phyloP scores from a whole-genome alignment of 73 alveolate species.

The Blepharisma stoltei region DNA sequence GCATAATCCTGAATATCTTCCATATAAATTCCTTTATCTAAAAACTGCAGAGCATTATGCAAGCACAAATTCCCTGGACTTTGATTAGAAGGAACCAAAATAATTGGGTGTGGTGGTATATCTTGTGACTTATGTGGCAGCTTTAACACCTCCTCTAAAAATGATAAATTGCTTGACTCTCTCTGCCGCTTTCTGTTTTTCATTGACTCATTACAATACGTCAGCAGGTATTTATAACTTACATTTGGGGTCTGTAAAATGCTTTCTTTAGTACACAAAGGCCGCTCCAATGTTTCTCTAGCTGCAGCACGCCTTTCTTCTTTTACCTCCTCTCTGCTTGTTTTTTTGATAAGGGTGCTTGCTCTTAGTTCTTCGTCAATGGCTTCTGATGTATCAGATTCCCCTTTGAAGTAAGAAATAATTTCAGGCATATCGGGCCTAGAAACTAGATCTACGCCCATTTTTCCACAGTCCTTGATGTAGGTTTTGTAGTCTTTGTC shows the following conservation, averaged over 20 bases:
- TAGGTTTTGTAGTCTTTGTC: slow-evolving; percentile 30
- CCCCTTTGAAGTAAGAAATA: slow-evolving; percentile 48
- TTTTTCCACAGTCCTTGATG: slow-evolving; percentile 32
- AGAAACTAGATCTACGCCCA: slow-evolving; percentile 37
- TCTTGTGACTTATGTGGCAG: slow-evolving; percentile 3
- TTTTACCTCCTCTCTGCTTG: background rate
- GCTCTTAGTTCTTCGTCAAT: slow-evolving; percentile 26
- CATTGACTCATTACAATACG: background rate
- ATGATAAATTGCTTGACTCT: background rate
- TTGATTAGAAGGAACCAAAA: background rate
- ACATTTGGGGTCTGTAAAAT: background rate
- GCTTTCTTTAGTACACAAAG: slow-evolving; percentile 30
- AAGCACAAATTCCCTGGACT: background rate
- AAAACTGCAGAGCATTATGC: background rate
- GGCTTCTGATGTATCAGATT: background rate
- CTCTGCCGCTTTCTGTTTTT: slow-evolving; percentile 23
- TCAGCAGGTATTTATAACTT: slow-evolving; percentile 16
- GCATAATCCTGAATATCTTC: background rate
- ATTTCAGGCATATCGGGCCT: slow-evolving; percentile 36
- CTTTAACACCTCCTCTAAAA: background rate
- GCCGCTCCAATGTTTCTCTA: slow-evolving; percentile 16
- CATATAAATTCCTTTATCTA: slow-evolving; percentile 15
- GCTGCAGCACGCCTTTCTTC: background rate
- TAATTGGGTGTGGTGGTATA: slow-evolving; percentile 4
- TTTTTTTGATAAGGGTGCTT: background rate